phyloP scores from a whole-genome alignment of 495 filamentous ascomycete genomes.

The Penicillium parvum region DNA sequence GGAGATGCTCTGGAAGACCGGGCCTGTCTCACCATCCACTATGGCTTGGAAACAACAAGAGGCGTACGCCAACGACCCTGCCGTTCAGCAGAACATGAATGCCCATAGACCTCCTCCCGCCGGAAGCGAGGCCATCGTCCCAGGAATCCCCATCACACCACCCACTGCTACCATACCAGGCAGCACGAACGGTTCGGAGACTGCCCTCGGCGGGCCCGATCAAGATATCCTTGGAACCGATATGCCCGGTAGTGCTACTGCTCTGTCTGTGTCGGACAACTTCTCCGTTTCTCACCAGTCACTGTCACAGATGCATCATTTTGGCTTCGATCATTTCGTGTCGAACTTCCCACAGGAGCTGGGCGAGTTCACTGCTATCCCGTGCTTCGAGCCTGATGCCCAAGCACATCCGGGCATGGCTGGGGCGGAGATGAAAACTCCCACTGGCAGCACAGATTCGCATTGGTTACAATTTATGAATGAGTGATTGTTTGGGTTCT shows the following conservation, averaged over 20 bases:
- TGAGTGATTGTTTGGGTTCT: conserved; percentile 14
- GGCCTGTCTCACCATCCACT: conserved; percentile 37
- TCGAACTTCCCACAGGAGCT: conserved; percentile 46
- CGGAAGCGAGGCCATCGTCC: conserved; percentile 8
- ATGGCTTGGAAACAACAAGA: conserved; percentile 20
- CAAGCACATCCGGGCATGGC: conserved; percentile 22
- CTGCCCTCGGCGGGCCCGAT: conserved; percentile 5
- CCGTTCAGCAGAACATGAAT: conserved; percentile 11
- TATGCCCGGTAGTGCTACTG: conserved; percentile 17
- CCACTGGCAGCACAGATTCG: conserved; percentile 24
- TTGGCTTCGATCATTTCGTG: conserved; percentile 44
- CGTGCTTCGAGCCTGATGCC: conserved; percentile 41
- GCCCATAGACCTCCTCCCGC: conserved; percentile 8
- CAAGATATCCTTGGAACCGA: conserved; percentile 21
- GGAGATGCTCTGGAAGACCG: conserved; percentile 51
- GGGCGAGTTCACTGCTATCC: conserved; percentile 45
- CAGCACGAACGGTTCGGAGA: conserved; percentile 10
- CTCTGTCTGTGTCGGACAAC: conserved; percentile 24
- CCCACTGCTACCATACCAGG: conserved; percentile 10
- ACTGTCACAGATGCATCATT: conserved; percentile 35
- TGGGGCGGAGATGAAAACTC: conserved; percentile 25
- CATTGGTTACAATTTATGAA: conserved; percentile 42
- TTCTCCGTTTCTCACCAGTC: conserved; percentile 30
- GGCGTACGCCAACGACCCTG: conserved; percentile 15
- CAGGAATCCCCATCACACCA: conserved; percentile 14